These are phyloP conservation scores for Beauveria brongniartii DNA, from an alignment of 2,329 filamentous ascomycete species.

Conservation along the genomic window DNA sequence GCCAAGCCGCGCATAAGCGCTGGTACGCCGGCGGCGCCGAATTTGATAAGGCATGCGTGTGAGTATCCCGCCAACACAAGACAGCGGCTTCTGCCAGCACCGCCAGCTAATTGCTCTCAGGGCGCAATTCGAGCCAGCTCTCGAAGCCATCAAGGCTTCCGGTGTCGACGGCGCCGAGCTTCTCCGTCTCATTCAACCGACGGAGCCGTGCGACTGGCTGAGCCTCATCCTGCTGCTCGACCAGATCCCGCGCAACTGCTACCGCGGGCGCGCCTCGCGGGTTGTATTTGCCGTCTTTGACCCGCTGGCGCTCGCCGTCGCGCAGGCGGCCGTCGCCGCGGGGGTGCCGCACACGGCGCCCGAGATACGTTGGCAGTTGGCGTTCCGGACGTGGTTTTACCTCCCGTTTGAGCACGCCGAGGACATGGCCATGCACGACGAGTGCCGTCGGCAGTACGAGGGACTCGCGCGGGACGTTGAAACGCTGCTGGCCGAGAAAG, in stretches of 20 bases:
- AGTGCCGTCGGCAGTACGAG: conserved; percentile 23
- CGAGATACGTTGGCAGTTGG: conserved; percentile 25
- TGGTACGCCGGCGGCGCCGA: conserved; percentile 29
- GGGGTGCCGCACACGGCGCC: conserved; percentile 21
- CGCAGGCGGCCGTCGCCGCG: conserved; percentile 25
- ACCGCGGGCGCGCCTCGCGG: conserved; percentile 37
- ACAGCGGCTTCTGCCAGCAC: too few relatives aligned
- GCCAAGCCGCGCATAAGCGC: conserved; percentile 18
- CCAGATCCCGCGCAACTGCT: conserved; percentile 55
- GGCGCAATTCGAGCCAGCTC: conserved; percentile 22
- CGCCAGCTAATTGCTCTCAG: conserved; percentile 14
- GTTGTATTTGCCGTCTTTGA: conserved; percentile 49
- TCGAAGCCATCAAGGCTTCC: conserved; percentile 25
- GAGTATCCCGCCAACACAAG: conserved; percentile 11
- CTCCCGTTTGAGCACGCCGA: conserved; percentile 55
- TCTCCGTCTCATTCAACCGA: conserved; percentile 20
- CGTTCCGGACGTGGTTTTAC: conserved; percentile 47
- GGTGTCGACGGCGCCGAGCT: conserved; percentile 22
- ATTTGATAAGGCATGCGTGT: conserved; percentile 29
- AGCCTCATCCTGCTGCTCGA: conserved; percentile 51
- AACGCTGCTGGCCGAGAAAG: conserved; percentile 21
- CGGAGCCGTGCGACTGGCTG: conserved; percentile 31
- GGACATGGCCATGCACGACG: conserved; percentile 35
- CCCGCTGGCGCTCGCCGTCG: conserved; percentile 39
- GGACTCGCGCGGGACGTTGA: conserved; percentile 26